Base-by-base conservation (phyloP, 371 early-diverging fungal genomes). In the Nematocida sp. region DNA sequence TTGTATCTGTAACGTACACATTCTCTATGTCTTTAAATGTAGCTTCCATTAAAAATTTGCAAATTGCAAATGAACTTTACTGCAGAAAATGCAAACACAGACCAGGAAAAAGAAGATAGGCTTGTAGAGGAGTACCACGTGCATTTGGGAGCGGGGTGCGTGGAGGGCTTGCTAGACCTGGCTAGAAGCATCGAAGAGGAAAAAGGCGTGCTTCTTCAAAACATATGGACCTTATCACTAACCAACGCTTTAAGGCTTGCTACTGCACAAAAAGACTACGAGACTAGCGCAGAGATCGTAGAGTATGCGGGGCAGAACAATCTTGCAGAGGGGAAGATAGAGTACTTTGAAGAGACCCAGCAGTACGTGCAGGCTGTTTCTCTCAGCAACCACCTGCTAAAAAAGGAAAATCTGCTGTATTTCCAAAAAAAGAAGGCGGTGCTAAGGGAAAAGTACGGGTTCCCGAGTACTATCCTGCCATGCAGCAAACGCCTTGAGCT, bases 21-120 rank as follows among this genome's bases (percentile, higher is more conserved):
- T n/a, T n/a, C n/a, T n/a, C n/a, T 41, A 41, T 41, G 41, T 41
- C 17, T 41, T 41, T 7, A 11, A 41, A 11, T 41, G 41, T 7
- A 11, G 7, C 5, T 8, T 11, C 21, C 64, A 64, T 43, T 51
- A 66, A 66, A 66, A 66, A 43, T 52, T 66, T 66, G 17, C 49
- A 31, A 38, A 11, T 17, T 8, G 19, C 7, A 36, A 31, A 70
- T 70, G 74, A 58, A 70, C 27, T 70, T 70, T 70, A 70, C 58
- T 34, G 36, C 62, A 45, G 32, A 37, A 36, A 50, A 66, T 52
- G 54, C 52, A 21, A 19, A 29, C 8, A 43, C 17, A 27, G 4
- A 41, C 25, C 19, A 7, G 7, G 15, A 29, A 2, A 2, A 23
- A 1, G 11, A n/a, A 19, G 74, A 70, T 15, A 37, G 4, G 5